These are phyloP conservation scores for Neonectria coccinea DNA, from an alignment of 2,329 filamentous ascomycete species.

Conservation along the genomic window DNA sequence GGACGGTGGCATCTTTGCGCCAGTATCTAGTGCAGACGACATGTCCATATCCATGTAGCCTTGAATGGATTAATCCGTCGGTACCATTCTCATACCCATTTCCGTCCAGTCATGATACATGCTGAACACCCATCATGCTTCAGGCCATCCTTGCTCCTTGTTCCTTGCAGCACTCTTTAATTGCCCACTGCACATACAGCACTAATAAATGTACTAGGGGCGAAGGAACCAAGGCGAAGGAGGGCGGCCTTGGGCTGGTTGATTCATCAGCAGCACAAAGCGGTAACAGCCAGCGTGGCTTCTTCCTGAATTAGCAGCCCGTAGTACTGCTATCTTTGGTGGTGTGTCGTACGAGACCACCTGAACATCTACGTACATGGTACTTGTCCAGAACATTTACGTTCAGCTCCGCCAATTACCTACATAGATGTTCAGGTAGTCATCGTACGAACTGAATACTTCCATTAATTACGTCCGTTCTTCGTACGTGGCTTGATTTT, in stretches of 20 bases:
- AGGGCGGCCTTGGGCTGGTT: neutral
- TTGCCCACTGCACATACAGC: neutral
- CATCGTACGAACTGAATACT: slow-evolving; percentile 4
- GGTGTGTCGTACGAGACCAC: no score
- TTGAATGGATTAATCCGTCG: neutral
- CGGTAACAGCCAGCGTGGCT: slow-evolving; percentile 42
- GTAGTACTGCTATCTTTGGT: neutral
- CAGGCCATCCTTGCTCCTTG: neutral
- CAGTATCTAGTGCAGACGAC: neutral
- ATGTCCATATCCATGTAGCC: neutral
- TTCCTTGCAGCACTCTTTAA: neutral
- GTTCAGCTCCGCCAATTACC: no score
- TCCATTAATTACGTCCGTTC: no score
- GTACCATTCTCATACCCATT: neutral
- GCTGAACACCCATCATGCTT: neutral
- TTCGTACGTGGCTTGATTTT: slow-evolving; percentile 27
- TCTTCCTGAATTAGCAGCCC: slow-evolving; percentile 30
- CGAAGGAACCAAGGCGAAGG: neutral
- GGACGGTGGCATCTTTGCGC: neutral
- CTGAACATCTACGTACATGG: no score
- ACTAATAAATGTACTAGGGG: neutral
- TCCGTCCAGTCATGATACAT: neutral
- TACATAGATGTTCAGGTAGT: no score
- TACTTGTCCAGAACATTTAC: no score
- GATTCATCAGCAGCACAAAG: slow-evolving; percentile 20